Evolutionary conservation across 805 yeast genomes (phyloP), one percentile per base, ranked within the genome.

Genomic region (Nakazawaea ambrosiae): DNA sequence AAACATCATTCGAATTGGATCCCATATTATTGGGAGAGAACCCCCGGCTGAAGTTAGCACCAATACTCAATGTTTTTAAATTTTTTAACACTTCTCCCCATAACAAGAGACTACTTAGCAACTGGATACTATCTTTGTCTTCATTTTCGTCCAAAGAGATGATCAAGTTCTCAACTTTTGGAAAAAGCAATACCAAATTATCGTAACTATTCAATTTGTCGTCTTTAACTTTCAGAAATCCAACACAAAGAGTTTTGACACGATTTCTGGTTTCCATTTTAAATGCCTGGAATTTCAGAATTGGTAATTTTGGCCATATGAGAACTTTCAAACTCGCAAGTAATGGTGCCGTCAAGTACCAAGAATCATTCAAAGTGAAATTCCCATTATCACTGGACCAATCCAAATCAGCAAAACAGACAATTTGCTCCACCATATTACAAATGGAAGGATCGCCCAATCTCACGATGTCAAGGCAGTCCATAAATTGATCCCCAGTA

Each of bases 221-320:
- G 18, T 33, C n/a, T n/a, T 20, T 9, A 11, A 36, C 20, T 2
- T 24, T 9, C 6, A 27, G 20, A 15, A 36, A 19, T 1, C 44
- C 36, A 26, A 42, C 20, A 25, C 41, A 20, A 3, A 42, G 10
- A 8, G 39, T 36, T 33, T 33, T 33, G 19, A 39, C 9, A 8
- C 33, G 35, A 10, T 10, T 6, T 17, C 44, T 36, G 5, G 25
- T 36, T 5, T 16, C 26, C 4, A 8, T 7, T 9, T 29, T 24
- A 5, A 42, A n/a, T n/a, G 28, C 26, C 15, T 36, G 40, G 25
- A 19, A 40, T 20, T 42, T 42, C 14, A 33, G 12, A 15, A 42
- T 25, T 4, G 44, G 43, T 26, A 42, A 28, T 15, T 33, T 19
- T 3, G 45, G 45, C 44, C 43, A 40, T 11, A 42, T 28, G n/a